Evolutionary conservation across 345 rosid genomes (phyloP).

Genomic region (Orychophragmus violaceus): DNA sequence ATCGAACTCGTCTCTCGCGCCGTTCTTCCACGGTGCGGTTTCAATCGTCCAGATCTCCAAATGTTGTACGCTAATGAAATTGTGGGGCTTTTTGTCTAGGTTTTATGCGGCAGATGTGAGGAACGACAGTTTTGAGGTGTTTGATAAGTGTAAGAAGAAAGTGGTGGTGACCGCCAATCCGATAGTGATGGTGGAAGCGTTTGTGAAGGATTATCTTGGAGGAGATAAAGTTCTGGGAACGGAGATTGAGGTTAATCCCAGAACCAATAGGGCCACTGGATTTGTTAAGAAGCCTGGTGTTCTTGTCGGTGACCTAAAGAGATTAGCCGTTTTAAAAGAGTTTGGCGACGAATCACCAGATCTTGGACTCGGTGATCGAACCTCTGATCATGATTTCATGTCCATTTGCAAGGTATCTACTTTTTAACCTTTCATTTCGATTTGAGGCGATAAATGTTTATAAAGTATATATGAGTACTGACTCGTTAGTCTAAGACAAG

Average conservation of each 20-base stretch:
- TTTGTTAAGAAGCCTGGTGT: constrained; percentile 88
- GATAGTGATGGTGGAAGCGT: constrained; percentile 83
- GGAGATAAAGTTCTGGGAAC: constrained; percentile 92
- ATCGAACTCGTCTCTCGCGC: constrained; percentile 87
- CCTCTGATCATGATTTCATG: constrained; percentile 86
- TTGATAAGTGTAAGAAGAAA: constrained; percentile 74
- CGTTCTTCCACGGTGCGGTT: constrained; percentile 68
- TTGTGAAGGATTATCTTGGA: constrained; percentile 82
- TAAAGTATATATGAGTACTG: background rate
- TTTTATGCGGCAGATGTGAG: constrained; percentile 91
- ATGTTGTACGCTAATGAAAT: too few species aligned
- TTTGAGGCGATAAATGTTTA: background rate
- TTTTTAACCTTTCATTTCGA: background rate
- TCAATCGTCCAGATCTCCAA: too few species aligned
- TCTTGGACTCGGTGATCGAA: constrained; percentile 79
- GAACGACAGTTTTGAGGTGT: constrained; percentile 71
- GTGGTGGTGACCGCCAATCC: constrained; percentile 98
- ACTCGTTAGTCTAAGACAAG: background rate
- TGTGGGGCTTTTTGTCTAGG: too few species aligned
- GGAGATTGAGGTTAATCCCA: constrained; percentile 79
- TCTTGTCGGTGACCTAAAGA: constrained; percentile 64
- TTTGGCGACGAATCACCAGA: constrained; percentile 65
- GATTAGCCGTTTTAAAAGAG: constrained; percentile 62
- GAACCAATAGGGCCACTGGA: constrained; percentile 74
- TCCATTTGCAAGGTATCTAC: constrained; percentile 72